A percentile compares a stretch with the other conserved stretches of the same genome.
Conservation (phyloP, 768 basidiomycete genomes). For the Pholiota microspora region DNA sequence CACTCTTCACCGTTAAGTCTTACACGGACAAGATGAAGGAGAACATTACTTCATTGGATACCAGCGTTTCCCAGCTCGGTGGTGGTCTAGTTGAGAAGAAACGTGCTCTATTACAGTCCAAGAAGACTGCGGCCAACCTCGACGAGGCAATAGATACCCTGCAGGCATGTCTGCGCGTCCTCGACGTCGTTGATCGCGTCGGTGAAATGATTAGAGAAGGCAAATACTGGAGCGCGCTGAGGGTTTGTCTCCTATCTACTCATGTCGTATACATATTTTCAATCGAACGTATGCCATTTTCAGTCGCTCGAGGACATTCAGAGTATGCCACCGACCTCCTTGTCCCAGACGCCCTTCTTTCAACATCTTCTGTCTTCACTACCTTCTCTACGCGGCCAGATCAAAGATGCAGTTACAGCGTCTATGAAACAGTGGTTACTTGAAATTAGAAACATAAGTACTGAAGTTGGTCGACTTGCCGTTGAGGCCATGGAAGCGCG, state of each 20-base stretch:
- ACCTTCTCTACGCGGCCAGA: slow-evolving; percentile 84
- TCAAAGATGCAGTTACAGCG: slow-evolving; percentile 91
- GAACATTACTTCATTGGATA: slow-evolving; percentile 86
- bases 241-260: slow-evolving; percentile 61
- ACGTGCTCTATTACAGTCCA: slow-evolving; percentile 80
- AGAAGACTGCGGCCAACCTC: slow-evolving; percentile 90
- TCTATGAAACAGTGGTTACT: slow-evolving; percentile 97
- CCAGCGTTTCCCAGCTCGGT: slow-evolving; percentile 86
- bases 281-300: slow-evolving; percentile 29
- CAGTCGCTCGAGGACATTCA: slow-evolving; percentile 96
- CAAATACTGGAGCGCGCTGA: slow-evolving; percentile 94
- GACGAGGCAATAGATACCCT: slow-evolving; percentile 97
- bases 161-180: slow-evolving; percentile 86
- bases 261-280: slow-evolving; percentile 26
- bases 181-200: slow-evolving; percentile 92
- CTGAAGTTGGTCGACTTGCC: slow-evolving; percentile 82
- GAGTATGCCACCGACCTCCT: slow-evolving; percentile 80
- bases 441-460: slow-evolving; percentile 87
- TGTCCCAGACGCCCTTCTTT: slow-evolving; percentile 92
- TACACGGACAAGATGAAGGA: slow-evolving; percentile 94
- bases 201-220: slow-evolving; percentile 91
- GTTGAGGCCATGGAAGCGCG: slow-evolving; percentile 88
- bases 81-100: slow-evolving; percentile 92
- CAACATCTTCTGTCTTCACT: slow-evolving; percentile 89
- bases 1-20: slow-evolving; percentile 91